Base-by-base conservation (phyloP, 495 filamentous ascomycete genomes). In the Lineolata rhizophorae region DNA sequence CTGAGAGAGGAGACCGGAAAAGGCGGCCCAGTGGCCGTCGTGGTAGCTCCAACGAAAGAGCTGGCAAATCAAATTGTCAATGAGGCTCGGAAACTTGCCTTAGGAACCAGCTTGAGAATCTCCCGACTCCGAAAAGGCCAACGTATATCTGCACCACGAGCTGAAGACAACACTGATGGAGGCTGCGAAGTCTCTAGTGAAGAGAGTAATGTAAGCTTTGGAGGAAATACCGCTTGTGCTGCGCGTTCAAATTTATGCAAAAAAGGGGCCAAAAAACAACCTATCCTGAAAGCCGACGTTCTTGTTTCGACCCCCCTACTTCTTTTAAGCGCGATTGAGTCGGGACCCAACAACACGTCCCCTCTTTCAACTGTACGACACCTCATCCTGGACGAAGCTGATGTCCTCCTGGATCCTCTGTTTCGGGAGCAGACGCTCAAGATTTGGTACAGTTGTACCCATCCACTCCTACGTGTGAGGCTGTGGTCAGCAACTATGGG, bases 401-500 rank as follows among this genome's bases (percentile, higher is more conserved):
- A 97, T 52, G 79, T 94, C 14, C 71, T 97, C 9, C 64, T 97
- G 10, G 87, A 99, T 38, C 70, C 76, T 9, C 58, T 91, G 9
- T 95, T 97, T 56, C 65, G 77, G 19, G 73, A 84, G 17, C 90
- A 97, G 45, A 95, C 83, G 0, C 56, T 93, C 15, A 65, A 62
- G 20, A 78, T 94, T 42, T 95, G 85, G 87, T 60, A 65, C 14
- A 61, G 74, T 12, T 83, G 78, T 51, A 64, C 60, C 5, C 64
- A 72, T 38, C 57, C 67, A 2, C 49, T 60, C 13, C 59, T 95
- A 6, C 62, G 72, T 4, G 65, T 80, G 2, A 75, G 71, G 29
- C 67, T 91, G 31, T 99, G 84, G 79, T 94, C 84, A 13, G 87
- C 90, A 5, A 97, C 87, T 2, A 95, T 97, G 73, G 79, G 75